Evolutionary conservation across 169 alveolate species (phyloP).

Genomic region (Plasmodium sp.): DNA sequence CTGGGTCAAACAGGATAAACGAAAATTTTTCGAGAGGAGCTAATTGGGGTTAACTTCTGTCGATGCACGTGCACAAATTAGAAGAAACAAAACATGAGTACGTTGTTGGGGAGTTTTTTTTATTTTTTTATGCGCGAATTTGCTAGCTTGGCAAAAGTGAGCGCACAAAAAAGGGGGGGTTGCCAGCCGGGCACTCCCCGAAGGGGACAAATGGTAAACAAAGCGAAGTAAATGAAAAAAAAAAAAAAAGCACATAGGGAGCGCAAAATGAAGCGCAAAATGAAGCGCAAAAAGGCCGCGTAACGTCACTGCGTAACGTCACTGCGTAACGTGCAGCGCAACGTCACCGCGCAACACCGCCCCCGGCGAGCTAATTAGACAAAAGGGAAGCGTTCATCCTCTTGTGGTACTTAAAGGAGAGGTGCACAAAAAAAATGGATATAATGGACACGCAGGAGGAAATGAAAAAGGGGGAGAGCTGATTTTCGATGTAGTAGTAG

Average conservation of each 20-base stretch:
- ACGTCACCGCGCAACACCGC: not conserved
- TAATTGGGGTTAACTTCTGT: not conserved
- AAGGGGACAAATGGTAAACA: not conserved
- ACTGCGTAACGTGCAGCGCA: not conserved
- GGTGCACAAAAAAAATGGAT: constrained; percentile 70
- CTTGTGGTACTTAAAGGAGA: constrained; percentile 52
- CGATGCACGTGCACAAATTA: not conserved
- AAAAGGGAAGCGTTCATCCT: constrained; percentile 28
- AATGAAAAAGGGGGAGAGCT: constrained; percentile 67
- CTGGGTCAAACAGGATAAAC: not conserved
- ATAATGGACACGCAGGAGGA: constrained; percentile 61
- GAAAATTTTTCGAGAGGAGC: not conserved
- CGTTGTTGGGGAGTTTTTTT: not conserved
- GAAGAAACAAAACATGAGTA: not conserved
- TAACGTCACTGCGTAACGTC: not conserved
- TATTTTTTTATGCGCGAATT: not conserved
- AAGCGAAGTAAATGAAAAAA: not conserved
- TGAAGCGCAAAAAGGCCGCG: not conserved
- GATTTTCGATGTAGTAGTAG: constrained; percentile 71
- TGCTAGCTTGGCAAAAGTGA: not conserved
- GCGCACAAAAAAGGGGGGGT: not conserved
- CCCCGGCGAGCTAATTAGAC: constrained; percentile 1
- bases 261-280: not conserved
- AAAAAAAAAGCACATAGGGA: not conserved
- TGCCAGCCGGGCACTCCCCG: not conserved